Evolutionary conservation across 163 green algal genomes (phyloP).

Genomic region (Chlamydomonas reinhardtii): DNA sequence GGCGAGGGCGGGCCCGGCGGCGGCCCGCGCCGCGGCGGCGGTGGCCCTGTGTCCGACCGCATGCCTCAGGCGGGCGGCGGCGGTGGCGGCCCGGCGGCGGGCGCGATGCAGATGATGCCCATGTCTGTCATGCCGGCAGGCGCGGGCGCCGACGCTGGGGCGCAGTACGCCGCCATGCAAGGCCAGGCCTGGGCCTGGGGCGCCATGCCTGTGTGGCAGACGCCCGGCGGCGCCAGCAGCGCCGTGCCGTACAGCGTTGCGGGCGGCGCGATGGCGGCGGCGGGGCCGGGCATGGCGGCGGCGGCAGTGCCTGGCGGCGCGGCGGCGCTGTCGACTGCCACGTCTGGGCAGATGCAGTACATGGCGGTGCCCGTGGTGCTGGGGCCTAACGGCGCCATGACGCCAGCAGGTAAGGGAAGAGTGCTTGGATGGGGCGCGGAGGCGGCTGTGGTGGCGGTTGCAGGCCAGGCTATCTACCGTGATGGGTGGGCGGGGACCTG

Average conservation of each 20-base stretch:
- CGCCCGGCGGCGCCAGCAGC: not conserved
- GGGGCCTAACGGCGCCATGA: not conserved
- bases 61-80: not conserved
- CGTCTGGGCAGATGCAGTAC: conserved; percentile 5
- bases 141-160: not conserved
- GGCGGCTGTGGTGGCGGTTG: too few species aligned
- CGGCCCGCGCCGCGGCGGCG: not conserved
- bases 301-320: too few species aligned
- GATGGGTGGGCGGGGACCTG: too few species aligned
- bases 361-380: conserved; percentile 32
- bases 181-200: conserved; percentile 22
- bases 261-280: not conserved
- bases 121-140: not conserved
- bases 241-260: not conserved
- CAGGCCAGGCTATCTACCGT: too few species aligned
- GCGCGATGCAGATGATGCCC: not conserved
- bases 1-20: not conserved
- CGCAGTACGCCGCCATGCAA: not conserved
- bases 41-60: not conserved
- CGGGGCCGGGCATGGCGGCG: too few species aligned
- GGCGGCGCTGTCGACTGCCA: too few species aligned
- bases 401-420: not conserved
- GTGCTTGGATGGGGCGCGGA: too few species aligned
- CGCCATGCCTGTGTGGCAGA: conserved; percentile 20
- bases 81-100: not conserved